Evolutionary conservation across 129 eudicot genomes (phyloP), one percentile per base, ranked within the genome.

Genomic region (Apium graveolens): DNA sequence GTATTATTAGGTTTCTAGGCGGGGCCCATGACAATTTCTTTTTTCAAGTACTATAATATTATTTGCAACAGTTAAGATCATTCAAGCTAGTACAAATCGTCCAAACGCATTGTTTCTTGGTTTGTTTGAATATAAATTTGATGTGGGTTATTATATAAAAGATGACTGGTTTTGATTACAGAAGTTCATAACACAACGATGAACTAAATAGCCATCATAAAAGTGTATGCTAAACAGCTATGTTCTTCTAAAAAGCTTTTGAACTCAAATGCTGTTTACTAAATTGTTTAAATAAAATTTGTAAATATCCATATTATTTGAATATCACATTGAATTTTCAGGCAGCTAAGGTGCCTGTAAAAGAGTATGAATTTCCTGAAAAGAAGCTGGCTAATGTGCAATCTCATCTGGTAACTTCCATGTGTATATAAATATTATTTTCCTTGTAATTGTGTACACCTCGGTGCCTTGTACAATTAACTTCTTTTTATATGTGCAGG

Each of bases 341-440:
- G 89, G 85, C 73, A 51, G 90, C 86, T 49, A 84, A 84, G 51
- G 93, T 89, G 9, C 93, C 93, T 8, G 81, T 89, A 29, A 83
- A 86, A 76, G 90, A 86, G 78, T 85, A 84, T 75, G 90, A 84
- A 34, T 86, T 78, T 45, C 90, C 85, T 77, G 8, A 70, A 29
- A 82, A 79, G 75, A 86, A 35, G 37, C 37, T 35, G 37, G 37
- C 3, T 1, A 35, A 35, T 35, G 37, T 35, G 37, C 37, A 35
- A 3, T 35, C 37, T 3, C 37, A 35, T 1, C 37, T 35, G 37
- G 37, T 89, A 89, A 24, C 38, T 31, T 74, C 70, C 65, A 57
- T 76, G 31, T 35, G n/a, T 44, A 39, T 29, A 16, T 70, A 41
- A 26, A 7, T 31, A 42, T 14, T 16, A 32, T 41, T 21, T 53